Conservation (phyloP, 805 yeast genomes). For the Candida cerambycidarum region DNA sequence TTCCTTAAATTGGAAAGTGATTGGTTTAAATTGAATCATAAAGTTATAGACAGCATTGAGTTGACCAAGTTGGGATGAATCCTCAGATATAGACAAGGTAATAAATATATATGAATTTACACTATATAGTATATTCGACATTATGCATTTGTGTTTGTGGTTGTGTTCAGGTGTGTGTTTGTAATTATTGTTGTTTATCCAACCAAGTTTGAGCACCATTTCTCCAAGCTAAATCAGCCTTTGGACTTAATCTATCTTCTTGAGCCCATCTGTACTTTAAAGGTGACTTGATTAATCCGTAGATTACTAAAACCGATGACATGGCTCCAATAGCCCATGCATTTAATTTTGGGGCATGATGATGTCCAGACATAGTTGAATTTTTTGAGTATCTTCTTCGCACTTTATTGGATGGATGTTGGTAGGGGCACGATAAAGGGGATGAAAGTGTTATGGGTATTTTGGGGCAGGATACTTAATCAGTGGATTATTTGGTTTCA, state of each 20-base stretch:
- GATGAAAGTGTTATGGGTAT: too few relatives aligned
- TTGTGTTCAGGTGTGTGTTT: background rate
- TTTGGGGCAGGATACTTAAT: background rate
- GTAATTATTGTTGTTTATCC: slow-evolving; percentile 19
- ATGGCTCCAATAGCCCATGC: slow-evolving; percentile 42
- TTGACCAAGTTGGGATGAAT: slow-evolving; percentile 9
- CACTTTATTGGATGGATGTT: slow-evolving; percentile 7
- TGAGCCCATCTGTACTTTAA: slow-evolving; percentile 40
- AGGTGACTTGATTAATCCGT: slow-evolving; percentile 41
- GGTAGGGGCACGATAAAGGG: slow-evolving; percentile 10
- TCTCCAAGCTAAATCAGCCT: slow-evolving; percentile 50
- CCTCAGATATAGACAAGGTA: background rate
- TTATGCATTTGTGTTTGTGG: background rate
- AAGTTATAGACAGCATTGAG: slow-evolving; percentile 7
- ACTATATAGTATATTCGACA: background rate
- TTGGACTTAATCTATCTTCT: slow-evolving; percentile 45
- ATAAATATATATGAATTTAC: background rate
- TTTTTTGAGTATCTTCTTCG: background rate
- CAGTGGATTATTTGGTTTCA: background rate
- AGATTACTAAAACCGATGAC: slow-evolving; percentile 40
- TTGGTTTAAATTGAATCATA: slow-evolving; percentile 34
- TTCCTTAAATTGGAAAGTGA: slow-evolving; percentile 83
- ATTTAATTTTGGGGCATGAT: slow-evolving; percentile 42
- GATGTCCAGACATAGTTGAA: slow-evolving; percentile 16
- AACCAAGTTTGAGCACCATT: slow-evolving; percentile 46